These are phyloP conservation scores for Mycosarcoma maydis DNA, from an alignment of 1,284 basidiomycete genomes.

Conservation along the genomic window DNA sequence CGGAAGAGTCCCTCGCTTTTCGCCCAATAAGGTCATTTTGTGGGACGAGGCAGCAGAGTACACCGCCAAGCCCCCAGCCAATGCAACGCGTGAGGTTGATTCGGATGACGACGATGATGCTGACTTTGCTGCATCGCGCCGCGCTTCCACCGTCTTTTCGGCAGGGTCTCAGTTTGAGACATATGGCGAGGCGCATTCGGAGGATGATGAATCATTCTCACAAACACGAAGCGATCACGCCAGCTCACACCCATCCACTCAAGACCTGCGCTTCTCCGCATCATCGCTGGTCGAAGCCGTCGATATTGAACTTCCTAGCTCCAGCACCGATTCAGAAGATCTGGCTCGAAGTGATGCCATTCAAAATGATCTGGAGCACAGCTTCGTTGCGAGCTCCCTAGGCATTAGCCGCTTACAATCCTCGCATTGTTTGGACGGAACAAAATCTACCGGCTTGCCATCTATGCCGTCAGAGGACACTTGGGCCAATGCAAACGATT, in stretches of 20 bases:
- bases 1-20: slow-evolving; percentile 56
- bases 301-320: neutral
- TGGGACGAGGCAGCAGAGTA: slow-evolving; percentile 58
- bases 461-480: neutral
- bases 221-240: no score
- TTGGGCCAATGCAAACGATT: neutral
- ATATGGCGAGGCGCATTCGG: slow-evolving; percentile 9
- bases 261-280: slow-evolving; percentile 13
- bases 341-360: neutral
- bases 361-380: slow-evolving; percentile 11
- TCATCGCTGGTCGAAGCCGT: slow-evolving; percentile 16
- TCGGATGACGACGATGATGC: slow-evolving; percentile 19
- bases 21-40: slow-evolving; percentile 61
- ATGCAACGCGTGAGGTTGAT: neutral
- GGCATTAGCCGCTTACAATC: slow-evolving; percentile 43
- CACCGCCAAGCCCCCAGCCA: neutral
- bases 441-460: neutral
- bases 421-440: neutral
- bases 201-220: slow-evolving; percentile 1
- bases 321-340: neutral
- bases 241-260: no score
- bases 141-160: slow-evolving; percentile 54
- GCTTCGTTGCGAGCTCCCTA: slow-evolving; percentile 27
- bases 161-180: slow-evolving; percentile 46
- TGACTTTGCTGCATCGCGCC: slow-evolving; percentile 4